Evolutionary conservation across 371 early-diverging fungal genomes (phyloP).

Genomic region (Lichtheimia ornata): DNA sequence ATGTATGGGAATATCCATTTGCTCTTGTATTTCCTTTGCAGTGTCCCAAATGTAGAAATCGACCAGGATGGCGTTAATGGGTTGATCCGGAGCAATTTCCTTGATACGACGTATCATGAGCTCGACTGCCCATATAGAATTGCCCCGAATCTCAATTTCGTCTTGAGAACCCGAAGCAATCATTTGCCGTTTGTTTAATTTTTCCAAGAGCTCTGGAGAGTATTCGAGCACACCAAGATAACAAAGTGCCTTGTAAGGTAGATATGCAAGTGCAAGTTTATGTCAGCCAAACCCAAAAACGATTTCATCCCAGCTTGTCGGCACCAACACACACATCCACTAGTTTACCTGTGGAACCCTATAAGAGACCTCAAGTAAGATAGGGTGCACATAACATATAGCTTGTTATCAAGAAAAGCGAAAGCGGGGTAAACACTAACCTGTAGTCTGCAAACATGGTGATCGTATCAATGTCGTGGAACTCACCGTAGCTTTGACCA

Average conservation of each 20-base stretch:
- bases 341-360: slow-evolving; percentile 58
- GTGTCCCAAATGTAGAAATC: slow-evolving; percentile 92
- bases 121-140: slow-evolving; percentile 87
- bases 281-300: no score
- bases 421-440: slow-evolving; percentile 21
- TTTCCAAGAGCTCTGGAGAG: slow-evolving; percentile 55
- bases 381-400: neutral
- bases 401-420: neutral
- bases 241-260: slow-evolving; percentile 57
- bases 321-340: neutral
- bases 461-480: slow-evolving; percentile 78
- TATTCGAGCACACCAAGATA: slow-evolving; percentile 74
- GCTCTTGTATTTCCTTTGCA: slow-evolving; percentile 68
- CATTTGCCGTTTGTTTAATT: slow-evolving; percentile 43
- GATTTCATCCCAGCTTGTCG: neutral
- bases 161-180: slow-evolving; percentile 63
- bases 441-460: slow-evolving; percentile 96
- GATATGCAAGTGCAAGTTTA: no score
- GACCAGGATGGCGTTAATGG: slow-evolving; percentile 78
- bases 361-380: slow-evolving; percentile 9
- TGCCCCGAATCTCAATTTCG: slow-evolving; percentile 88
- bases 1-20: slow-evolving; percentile 75
- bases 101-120: slow-evolving; percentile 57
- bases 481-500: slow-evolving; percentile 62
- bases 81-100: slow-evolving; percentile 26